Conservation (phyloP, 495 filamentous ascomycete species). For the Podospora tetraspora region DNA sequence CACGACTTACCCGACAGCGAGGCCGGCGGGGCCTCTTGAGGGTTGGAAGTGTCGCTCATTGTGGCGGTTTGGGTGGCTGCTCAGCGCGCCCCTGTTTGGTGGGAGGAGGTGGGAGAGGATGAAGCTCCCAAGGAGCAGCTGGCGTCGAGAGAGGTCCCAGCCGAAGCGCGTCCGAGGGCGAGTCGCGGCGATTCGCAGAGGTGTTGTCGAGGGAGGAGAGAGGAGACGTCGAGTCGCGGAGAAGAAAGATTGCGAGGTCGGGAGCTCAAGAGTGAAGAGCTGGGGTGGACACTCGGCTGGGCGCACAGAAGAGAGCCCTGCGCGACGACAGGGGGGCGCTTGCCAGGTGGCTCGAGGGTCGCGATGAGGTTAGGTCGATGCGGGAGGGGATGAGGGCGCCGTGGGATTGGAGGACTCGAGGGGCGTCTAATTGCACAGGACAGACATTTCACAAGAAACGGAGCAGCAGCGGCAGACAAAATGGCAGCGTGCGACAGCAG, state of each 20-base stretch:
- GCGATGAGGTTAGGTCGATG: background rate
- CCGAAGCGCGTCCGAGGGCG: background rate
- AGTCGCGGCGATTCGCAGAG: background rate
- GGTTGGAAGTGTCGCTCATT: background rate
- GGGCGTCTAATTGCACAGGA: background rate
- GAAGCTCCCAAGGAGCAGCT: background rate
- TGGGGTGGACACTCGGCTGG: background rate
- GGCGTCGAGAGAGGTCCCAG: too few species aligned
- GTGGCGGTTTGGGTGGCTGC: background rate
- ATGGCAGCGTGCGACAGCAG: too few species aligned
- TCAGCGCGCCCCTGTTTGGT: background rate
- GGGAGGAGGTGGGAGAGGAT: background rate
- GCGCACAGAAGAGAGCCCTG: background rate
- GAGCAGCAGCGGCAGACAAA: background rate
- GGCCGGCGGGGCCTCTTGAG: background rate
- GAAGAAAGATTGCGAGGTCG: background rate
- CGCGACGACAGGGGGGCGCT: background rate
- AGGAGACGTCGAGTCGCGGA: background rate
- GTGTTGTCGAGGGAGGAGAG: background rate
- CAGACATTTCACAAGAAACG: background rate
- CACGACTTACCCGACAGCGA: conserved; percentile 29
- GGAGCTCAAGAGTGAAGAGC: background rate
- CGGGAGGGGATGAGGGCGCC: background rate
- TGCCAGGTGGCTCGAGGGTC: background rate
- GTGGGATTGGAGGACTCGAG: background rate